phyloP scores from a whole-genome alignment of 2,329 filamentous ascomycete species.

The Aspergillus quadrilineatus region DNA sequence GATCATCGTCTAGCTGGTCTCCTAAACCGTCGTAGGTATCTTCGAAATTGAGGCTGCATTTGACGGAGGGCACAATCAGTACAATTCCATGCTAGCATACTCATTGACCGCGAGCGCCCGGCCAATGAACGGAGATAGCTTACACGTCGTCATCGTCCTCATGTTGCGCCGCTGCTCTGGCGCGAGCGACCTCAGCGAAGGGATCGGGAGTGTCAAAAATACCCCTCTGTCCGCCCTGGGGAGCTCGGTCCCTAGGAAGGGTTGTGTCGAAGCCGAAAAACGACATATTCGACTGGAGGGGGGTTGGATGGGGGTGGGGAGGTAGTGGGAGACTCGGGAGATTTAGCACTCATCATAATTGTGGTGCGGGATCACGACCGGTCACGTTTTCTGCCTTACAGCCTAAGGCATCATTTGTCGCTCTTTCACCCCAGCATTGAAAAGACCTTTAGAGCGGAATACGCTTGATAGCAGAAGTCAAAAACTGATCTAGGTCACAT shows the following conservation, averaged over 20 bases:
- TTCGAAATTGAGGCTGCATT: constrained; percentile 75
- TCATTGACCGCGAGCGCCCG: not conserved
- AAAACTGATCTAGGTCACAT: no score
- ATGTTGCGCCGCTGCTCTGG: constrained; percentile 43
- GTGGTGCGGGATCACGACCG: constrained; percentile 28
- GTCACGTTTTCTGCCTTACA: not conserved
- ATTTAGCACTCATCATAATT: constrained; percentile 24
- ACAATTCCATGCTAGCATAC: not conserved
- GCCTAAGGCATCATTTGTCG: constrained; percentile 17
- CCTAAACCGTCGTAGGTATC: constrained; percentile 96
- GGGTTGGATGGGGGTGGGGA: constrained; percentile 17
- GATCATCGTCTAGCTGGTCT: constrained; percentile 83
- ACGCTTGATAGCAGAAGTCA: no score
- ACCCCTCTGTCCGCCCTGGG: constrained; percentile 65
- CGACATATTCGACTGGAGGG: constrained; percentile 61
- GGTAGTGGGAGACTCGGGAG: constrained; percentile 12
- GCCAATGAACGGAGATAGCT: constrained; percentile 40
- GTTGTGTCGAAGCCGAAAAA: constrained; percentile 86
- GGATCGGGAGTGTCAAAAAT: constrained; percentile 83
- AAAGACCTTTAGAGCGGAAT: not conserved
- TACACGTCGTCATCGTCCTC: constrained; percentile 64
- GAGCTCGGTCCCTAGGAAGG: constrained; percentile 65
- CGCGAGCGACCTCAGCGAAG: constrained; percentile 75
- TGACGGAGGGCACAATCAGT: not conserved
- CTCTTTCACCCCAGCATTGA: not conserved